Percentiles rank a stretch among this genome's conserved stretches.
phyloP scores from a whole-genome alignment of 2,329 filamentous ascomycete genomes.

The Microascus cirrosus region DNA sequence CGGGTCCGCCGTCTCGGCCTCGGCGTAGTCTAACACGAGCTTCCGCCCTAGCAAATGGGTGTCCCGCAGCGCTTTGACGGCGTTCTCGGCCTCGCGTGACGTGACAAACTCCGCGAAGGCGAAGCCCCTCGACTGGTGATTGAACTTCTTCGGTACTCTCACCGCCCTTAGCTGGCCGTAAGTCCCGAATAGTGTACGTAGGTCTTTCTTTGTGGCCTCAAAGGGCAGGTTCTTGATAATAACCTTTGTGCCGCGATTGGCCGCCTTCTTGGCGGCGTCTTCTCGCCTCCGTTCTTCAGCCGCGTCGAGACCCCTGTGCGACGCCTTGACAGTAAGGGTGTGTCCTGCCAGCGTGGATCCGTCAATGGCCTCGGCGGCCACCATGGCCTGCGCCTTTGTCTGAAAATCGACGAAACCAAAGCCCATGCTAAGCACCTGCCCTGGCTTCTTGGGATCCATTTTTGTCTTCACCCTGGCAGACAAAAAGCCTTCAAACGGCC shows the following conservation, averaged over 20 bases:
- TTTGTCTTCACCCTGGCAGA: slow-evolving; percentile 89
- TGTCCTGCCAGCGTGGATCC: slow-evolving; percentile 80
- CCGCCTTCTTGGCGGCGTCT: slow-evolving; percentile 71
- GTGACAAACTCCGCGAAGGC: slow-evolving; percentile 96
- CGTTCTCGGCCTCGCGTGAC: slow-evolving; percentile 77
- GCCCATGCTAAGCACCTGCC: slow-evolving; percentile 87
- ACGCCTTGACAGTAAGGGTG: slow-evolving; percentile 72
- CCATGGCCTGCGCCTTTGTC: slow-evolving; percentile 64
- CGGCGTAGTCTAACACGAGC: slow-evolving; percentile 84
- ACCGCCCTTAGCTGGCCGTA: slow-evolving; percentile 91
- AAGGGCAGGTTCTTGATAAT: slow-evolving; percentile 98
- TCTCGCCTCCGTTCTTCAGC: slow-evolving; percentile 77
- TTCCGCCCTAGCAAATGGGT: slow-evolving; percentile 87
- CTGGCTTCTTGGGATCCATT: slow-evolving; percentile 79
- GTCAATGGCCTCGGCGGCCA: slow-evolving; percentile 77
- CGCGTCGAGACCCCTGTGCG: slow-evolving; percentile 77
- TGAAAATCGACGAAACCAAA: slow-evolving; percentile 92
- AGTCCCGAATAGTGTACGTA: slow-evolving; percentile 72
- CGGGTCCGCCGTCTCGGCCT: slow-evolving; percentile 77
- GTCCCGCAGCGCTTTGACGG: slow-evolving; percentile 80
- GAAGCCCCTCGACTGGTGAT: slow-evolving; percentile 79
- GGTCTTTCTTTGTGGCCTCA: slow-evolving; percentile 86
- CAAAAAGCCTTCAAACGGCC: slow-evolving; percentile 74
- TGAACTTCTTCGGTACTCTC: slow-evolving; percentile 90
- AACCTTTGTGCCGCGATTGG: slow-evolving; percentile 75